Evolutionary conservation across 305 asterid species (phyloP).

Genomic region (Euphrasia arctica): DNA sequence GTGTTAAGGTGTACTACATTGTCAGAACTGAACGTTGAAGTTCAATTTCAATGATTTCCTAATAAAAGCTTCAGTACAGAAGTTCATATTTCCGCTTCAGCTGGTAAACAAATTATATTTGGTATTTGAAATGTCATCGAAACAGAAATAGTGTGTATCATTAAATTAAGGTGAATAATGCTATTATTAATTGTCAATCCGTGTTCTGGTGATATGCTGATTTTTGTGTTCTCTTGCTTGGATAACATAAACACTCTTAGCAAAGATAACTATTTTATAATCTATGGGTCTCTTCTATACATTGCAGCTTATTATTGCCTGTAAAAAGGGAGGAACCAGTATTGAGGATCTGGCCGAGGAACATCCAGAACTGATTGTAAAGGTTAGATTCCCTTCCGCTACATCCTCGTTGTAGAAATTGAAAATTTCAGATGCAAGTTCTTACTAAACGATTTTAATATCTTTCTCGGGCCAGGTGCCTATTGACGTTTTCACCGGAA

Average conservation of each 20-base stretch:
- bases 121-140: too few relatives aligned
- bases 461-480: slow-evolving; percentile 53
- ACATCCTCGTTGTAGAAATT: slow-evolving; percentile 17
- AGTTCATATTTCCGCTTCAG: too few relatives aligned
- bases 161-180: too few relatives aligned
- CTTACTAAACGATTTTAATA: background rate
- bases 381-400: slow-evolving; percentile 42
- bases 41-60: too few relatives aligned
- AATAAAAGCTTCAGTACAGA: too few relatives aligned
- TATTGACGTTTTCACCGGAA: slow-evolving; percentile 85
- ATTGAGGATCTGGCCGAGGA: slow-evolving; percentile 97
- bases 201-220: too few relatives aligned
- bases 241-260: background rate
- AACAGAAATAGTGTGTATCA: too few relatives aligned
- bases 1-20: too few relatives aligned
- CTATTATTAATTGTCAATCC: too few relatives aligned
- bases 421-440: background rate
- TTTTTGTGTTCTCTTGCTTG: background rate
- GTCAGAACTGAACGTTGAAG: too few relatives aligned
- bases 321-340: slow-evolving; percentile 97
- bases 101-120: too few relatives aligned
- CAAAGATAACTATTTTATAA: background rate
- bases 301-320: slow-evolving; percentile 90
- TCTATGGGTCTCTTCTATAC: slow-evolving; percentile 3
- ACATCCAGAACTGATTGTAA: slow-evolving; percentile 87